Base-by-base conservation (phyloP, 192 early-diverging fungal genomes). In the Backusella westeae region DNA sequence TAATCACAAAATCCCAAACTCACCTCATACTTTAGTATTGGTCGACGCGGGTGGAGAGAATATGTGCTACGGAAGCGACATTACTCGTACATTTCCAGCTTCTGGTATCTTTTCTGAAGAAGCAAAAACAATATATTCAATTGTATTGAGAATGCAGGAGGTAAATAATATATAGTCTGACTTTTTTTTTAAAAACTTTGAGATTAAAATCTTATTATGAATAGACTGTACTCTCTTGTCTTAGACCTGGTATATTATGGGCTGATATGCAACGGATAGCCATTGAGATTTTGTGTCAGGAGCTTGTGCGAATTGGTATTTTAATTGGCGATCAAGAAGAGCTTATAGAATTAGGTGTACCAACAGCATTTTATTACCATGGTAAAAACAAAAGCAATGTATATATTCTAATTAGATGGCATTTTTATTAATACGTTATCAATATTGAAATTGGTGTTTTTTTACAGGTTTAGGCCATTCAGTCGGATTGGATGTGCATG, bases 401-500 rank as follows among this genome's bases (percentile, higher is more conserved):
- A 44, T 71, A 32, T 26, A 34, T 34, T 39, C 21, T 71, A 42
- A 44, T 7, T 29, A 10, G 32, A 26, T 6, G 39, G 23, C 19
- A n/a, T 5, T 49, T 19, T 49, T 6, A 49, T 23, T 34, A 12
- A 67, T 15, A 14, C 19, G 32, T n/a, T 26, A 67, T 17, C 17
- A 49, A 49, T 19, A 6, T 49, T 49, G 3, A 4, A n/a, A 19
- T n/a, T 49, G 46, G 2, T 69, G 8, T 71, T 46, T 14, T 35
- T 35, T 23, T 21, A 21, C 70, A 79, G 77, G 97, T 46, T 86
- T 98, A 5, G 97, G 97, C 1, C 96, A 96, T 73, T 84, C 91
- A 67, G 88, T 98, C 65, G 97, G 97, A 72, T 87, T 98, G 65
- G 94, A 97, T 82, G 94, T 95, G 3, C 97, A 98, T 78, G 97